phyloP scores from a whole-genome alignment of 2,329 filamentous ascomycete species.

The Scytalidium lignicola region DNA sequence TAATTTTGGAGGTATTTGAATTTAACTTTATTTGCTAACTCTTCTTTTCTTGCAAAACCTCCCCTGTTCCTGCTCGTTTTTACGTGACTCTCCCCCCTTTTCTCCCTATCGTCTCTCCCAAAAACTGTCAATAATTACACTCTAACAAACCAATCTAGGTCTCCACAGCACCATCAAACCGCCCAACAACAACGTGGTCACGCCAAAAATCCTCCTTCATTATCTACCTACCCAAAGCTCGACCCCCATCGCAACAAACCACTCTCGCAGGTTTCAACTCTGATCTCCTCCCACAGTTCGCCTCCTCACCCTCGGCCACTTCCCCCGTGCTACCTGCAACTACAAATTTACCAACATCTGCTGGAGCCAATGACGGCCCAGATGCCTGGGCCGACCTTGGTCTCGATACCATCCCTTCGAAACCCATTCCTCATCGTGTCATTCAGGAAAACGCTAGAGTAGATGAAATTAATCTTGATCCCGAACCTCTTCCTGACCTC shows the following conservation, averaged over 20 bases:
- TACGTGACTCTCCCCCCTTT: neutral
- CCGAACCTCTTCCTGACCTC: slow-evolving; percentile 34
- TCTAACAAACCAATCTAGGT: slow-evolving; percentile 5
- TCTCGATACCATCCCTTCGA: slow-evolving; percentile 19
- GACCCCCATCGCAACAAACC: slow-evolving; percentile 20
- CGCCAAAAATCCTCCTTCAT: slow-evolving; percentile 32
- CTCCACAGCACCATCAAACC: slow-evolving; percentile 20
- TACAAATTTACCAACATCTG: slow-evolving; percentile 3
- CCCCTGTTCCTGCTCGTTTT: too few species aligned
- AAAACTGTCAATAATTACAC: neutral
- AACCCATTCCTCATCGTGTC: slow-evolving; percentile 34
- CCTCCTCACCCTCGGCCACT: slow-evolving; percentile 8
- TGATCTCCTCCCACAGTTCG: slow-evolving; percentile 33
- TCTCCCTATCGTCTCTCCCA: neutral
- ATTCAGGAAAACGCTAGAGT: slow-evolving; percentile 29
- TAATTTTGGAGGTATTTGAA: slow-evolving; percentile 32
- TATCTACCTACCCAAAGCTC: slow-evolving; percentile 32
- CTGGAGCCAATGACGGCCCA: slow-evolving; percentile 28
- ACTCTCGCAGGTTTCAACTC: slow-evolving; percentile 15
- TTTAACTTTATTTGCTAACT: too few species aligned
- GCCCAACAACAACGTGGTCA: slow-evolving; percentile 34
- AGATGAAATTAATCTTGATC: slow-evolving; percentile 25
- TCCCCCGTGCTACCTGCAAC: slow-evolving; percentile 1
- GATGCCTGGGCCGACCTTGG: slow-evolving; percentile 38
- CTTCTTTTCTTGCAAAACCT: neutral